Evolutionary conservation across 1,284 basidiomycete genomes (phyloP).

Genomic region (Rhodotorula sp.): DNA sequence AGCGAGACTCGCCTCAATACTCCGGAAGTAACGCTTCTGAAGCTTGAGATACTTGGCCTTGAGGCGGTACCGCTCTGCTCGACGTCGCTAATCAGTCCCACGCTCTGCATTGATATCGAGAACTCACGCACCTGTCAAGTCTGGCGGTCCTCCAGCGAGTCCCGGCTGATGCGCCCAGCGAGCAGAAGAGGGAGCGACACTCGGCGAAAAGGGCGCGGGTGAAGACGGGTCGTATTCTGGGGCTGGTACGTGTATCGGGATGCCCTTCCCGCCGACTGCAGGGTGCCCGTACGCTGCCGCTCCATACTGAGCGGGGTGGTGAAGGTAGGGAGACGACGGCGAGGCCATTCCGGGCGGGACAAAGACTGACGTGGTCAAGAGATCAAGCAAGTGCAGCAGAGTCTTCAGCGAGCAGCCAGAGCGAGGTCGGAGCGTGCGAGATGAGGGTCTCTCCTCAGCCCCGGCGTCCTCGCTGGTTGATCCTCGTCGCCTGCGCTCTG

Average conservation of each 20-base stretch:
- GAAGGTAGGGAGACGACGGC: not conserved
- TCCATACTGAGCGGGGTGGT: not conserved
- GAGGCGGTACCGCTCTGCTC: conserved; percentile 19
- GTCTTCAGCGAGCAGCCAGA: too few species aligned
- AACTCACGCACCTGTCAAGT: conserved; percentile 15
- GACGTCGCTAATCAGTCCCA: too few species aligned
- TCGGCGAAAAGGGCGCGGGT: not conserved
- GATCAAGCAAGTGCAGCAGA: too few species aligned
- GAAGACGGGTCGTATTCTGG: not conserved
- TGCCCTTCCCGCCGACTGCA: conserved; percentile 5
- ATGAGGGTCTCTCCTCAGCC: not conserved
- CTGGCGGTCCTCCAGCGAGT: conserved; percentile 16
- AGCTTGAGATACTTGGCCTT: conserved; percentile 33
- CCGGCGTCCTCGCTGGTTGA: not conserved
- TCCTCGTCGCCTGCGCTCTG: not conserved
- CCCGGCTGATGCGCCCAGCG: not conserved
- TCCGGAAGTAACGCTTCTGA: conserved; percentile 16
- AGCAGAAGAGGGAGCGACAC: not conserved
- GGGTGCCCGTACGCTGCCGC: not conserved
- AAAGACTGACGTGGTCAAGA: too few species aligned
- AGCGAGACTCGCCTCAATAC: conserved; percentile 13
- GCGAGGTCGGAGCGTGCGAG: not conserved
- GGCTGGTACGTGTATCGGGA: not conserved
- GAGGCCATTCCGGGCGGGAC: too few species aligned
- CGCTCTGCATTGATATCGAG: too few species aligned